Conservation (phyloP, 2,329 filamentous ascomycete species). For the Botrytis aclada region DNA sequence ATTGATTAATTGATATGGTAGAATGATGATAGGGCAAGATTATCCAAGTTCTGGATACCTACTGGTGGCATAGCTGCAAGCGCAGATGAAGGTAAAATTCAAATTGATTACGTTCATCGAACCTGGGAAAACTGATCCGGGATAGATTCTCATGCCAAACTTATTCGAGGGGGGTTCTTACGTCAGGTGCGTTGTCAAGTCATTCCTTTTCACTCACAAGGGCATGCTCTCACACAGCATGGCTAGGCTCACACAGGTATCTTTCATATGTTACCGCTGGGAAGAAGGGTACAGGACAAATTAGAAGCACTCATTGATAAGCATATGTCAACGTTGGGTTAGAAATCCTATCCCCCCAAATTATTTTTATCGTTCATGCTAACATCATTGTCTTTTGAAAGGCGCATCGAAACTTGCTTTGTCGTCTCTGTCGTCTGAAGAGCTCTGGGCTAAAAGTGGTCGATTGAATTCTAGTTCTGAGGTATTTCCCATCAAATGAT, state of each 20-base stretch:
- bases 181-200: constrained; percentile 55
- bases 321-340: constrained; percentile 77
- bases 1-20: constrained; percentile 39
- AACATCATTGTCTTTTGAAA: constrained; percentile 28
- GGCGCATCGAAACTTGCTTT: constrained; percentile 79
- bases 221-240: not conserved
- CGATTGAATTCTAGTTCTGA: constrained; percentile 74
- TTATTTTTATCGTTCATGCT: not conserved
- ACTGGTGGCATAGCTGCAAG: constrained; percentile 63
- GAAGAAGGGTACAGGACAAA: constrained; percentile 83
- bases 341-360: constrained; percentile 22
- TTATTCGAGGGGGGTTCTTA: constrained; percentile 69
- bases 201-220: not conserved
- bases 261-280: constrained; percentile 87
- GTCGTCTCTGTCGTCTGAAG: constrained; percentile 81
- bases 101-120: not conserved
- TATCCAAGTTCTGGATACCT: constrained; percentile 78
- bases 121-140: constrained; percentile 1
- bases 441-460: constrained; percentile 80
- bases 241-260: constrained; percentile 79
- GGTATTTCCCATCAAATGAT: constrained; percentile 44
- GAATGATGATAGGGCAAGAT: constrained; percentile 55
- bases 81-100: constrained; percentile 50
- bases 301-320: constrained; percentile 81
- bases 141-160: constrained; percentile 62